phyloP scores from a whole-genome alignment of 2,329 filamentous ascomycete genomes.

The Phoma herbarum region DNA sequence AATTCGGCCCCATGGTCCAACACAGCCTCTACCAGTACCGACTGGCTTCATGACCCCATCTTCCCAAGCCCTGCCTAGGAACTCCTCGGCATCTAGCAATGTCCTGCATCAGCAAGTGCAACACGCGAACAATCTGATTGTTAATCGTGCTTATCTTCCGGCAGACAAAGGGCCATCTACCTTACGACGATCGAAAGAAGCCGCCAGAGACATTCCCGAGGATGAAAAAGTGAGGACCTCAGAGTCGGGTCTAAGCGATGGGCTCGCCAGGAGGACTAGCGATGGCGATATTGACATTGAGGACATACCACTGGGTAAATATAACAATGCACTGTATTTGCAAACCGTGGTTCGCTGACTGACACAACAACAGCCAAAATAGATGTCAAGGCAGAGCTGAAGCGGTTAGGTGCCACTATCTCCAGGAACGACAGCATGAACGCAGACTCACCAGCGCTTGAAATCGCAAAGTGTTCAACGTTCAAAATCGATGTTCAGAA shows the following conservation, averaged over 20 bases:
- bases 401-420: not conserved
- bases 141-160: not conserved
- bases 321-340: not conserved
- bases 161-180: not conserved
- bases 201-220: not conserved
- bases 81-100: not conserved
- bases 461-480: not conserved
- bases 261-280: not conserved
- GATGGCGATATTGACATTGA: conserved; percentile 3
- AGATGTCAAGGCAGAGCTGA: not conserved
- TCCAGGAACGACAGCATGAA: not conserved
- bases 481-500: not conserved
- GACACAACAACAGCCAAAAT: not conserved
- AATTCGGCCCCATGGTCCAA: not conserved
- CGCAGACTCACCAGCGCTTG: not conserved
- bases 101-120: not conserved
- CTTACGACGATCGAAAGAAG: not conserved
- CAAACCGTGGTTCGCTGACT: not conserved
- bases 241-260: not conserved
- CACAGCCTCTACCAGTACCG: not conserved
- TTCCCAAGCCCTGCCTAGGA: not conserved
- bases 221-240: not conserved
- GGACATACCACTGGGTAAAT: conserved; percentile 3
- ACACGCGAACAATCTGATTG: not conserved
- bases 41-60: not conserved